Base-by-base conservation (phyloP, 2,329 filamentous ascomycete genomes). In the Chaetomium globosum region DNA sequence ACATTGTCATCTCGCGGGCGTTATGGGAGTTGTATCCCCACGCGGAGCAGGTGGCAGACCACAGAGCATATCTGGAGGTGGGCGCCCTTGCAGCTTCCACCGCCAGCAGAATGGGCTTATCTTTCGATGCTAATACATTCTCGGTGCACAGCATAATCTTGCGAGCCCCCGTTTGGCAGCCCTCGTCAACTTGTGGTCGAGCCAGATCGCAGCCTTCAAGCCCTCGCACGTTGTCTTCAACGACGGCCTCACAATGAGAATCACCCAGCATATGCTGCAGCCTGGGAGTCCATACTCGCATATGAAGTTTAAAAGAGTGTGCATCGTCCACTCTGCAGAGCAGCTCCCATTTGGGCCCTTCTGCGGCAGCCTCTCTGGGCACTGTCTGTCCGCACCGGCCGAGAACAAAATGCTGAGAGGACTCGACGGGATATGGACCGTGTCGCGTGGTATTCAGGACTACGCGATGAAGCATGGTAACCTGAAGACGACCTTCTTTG, bases 191-290 rank as follows among this genome's bases (percentile, higher is more conserved):
- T 23, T 71, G 5, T 72, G 64, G 54, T 33, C 61, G 19, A 28
- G 19, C 4, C 57, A 64, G 16, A 70, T 72, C 33, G 51, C 53
- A 12, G 10, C 43, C 16, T 71, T 70, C 55, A 39, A 58, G 5
- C 69, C 70, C 1, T 71, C 70, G 3, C 70, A 72, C 33, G 65
- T 72, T 36, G 57, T 72, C 31, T 72, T 72, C 67, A 72, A 72
- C 52, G 70, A 72, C 31, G 61, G 69, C 7, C 56, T 71, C 19
- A 71, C 70, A 3, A 70, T 72, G 69, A 72, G 70, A 48, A 46
- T 70, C 49, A 67, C 70, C 3, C 56, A 59, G 28, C 65, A 69
- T 9, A 56, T 56, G 53, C 31, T 56, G n/a, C 30, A 39, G 21
- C 10, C 9, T 13, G 53, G 28, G 23, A 33, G 30, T n/a, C 53